These are phyloP conservation scores for Limnomonas spitsbergensis DNA, from an alignment of 139 green algal species.

Conservation along the genomic window DNA sequence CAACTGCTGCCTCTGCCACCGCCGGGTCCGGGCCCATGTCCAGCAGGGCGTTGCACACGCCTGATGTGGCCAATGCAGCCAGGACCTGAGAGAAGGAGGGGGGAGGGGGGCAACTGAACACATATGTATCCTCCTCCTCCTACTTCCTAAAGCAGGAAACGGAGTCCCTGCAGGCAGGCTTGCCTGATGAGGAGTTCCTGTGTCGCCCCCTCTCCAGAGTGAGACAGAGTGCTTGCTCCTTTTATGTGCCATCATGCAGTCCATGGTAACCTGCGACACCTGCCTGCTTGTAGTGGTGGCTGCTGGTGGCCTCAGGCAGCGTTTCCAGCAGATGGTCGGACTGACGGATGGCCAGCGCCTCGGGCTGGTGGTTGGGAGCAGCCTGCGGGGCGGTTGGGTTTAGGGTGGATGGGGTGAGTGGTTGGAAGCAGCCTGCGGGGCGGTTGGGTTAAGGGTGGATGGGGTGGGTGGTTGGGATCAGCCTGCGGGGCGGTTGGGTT, in stretches of 20 bases:
- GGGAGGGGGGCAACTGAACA: neutral
- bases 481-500: slow-evolving; percentile 10
- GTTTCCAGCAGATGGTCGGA: slow-evolving; percentile 7
- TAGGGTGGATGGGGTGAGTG: slow-evolving; percentile 32
- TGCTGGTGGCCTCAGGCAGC: slow-evolving; percentile 14
- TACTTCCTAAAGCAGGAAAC: no score
- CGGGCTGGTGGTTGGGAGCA: slow-evolving; percentile 30
- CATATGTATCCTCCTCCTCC: neutral
- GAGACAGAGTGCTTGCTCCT: no score
- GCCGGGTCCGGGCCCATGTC: neutral
- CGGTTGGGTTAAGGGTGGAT: slow-evolving; percentile 21
- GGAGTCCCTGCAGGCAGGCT: no score
- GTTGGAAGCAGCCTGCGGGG: slow-evolving; percentile 16
- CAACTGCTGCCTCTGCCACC: neutral
- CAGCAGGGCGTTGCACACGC: slow-evolving; percentile 6
- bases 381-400: slow-evolving; percentile 10
- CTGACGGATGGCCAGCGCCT: slow-evolving; percentile 26
- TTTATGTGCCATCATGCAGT: no score
- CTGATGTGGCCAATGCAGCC: slow-evolving; percentile 13
- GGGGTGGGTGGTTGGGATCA: slow-evolving; percentile 28
- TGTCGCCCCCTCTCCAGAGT: no score
- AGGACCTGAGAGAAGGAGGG: slow-evolving; percentile 11
- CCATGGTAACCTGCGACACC: no score
- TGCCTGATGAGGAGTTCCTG: no score
- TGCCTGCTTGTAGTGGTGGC: slow-evolving; percentile 28